Percentiles rank a stretch among this genome's conserved stretches.
phyloP scores from a whole-genome alignment of 768 basidiomycete species.

The Chiua virens region DNA sequence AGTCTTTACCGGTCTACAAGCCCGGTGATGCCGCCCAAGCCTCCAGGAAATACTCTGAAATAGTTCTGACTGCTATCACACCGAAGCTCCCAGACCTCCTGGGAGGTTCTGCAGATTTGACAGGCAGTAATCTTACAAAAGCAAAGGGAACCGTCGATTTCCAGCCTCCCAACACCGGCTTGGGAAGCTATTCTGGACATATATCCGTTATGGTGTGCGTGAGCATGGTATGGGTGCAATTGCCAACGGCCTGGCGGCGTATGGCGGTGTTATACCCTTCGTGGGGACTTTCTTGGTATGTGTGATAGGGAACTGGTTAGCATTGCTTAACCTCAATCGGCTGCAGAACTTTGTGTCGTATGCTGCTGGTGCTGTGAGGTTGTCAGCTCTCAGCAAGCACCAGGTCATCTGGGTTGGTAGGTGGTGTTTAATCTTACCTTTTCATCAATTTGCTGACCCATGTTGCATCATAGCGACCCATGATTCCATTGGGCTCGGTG shows the following conservation, averaged over 20 bases:
- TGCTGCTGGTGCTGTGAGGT: constrained; percentile 87
- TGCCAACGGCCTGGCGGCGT: constrained; percentile 86
- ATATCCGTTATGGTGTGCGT: constrained; percentile 95
- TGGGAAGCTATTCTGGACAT: constrained; percentile 87
- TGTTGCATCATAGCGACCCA: constrained; percentile 65
- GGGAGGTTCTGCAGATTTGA: constrained; percentile 90
- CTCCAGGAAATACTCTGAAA: constrained; percentile 91
- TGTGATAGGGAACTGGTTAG: neutral
- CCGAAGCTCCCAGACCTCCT: constrained; percentile 79
- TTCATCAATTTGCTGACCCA: neutral
- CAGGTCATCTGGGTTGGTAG: constrained; percentile 92
- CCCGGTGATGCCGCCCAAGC: constrained; percentile 81
- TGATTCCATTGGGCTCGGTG: constrained; percentile 90
- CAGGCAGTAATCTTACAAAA: constrained; percentile 90
- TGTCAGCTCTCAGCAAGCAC: constrained; percentile 86
- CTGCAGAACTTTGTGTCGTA: constrained; percentile 89
- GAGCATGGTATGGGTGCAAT: constrained; percentile 98
- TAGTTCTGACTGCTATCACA: constrained; percentile 74
- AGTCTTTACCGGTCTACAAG: constrained; percentile 81
- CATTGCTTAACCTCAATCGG: constrained; percentile 6
- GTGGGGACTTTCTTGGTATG: constrained; percentile 87
- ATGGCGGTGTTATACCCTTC: constrained; percentile 90
- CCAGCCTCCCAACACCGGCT: constrained; percentile 83
- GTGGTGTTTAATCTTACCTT: constrained; percentile 26
- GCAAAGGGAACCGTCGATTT: constrained; percentile 86